Base-by-base conservation (phyloP, 805 yeast species). In the Saccharomycopsis microspora region DNA sequence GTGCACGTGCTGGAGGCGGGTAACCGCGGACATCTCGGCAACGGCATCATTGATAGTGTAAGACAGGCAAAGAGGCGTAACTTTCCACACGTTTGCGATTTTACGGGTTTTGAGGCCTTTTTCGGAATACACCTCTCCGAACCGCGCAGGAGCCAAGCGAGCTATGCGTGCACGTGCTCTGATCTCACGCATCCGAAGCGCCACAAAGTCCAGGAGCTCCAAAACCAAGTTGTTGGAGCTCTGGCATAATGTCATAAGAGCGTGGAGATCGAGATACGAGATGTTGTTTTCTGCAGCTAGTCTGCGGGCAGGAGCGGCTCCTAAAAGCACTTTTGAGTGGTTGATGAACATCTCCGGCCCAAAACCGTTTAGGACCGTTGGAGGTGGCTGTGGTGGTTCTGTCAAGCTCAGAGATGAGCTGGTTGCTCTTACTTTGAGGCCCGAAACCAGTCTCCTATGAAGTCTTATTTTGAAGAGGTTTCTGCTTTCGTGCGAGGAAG, bases 1-100 rank as follows among this genome's bases (percentile, higher is more conserved):
- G 28, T 63, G 65, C 29, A 65, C 53, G 3, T 61, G 46, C 48
- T 66, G 64, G 61, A 74, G 55, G 27, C 64, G 59, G 55, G 64
- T 59, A 5, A 74, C 68, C 31, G 74, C 68, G 28, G 64, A 61
- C 45, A 75, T 57, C 56, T 76, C 80, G 53, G 72, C 76, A 35
- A 69, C 60, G 5, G 71, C 60, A 51, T 73, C 71, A 19, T 61
- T 57, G 5, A 70, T 57, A 2, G 67, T 59, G 11, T 71, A 62
- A 55, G 55, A 34, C 60, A 6, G 11, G 19, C 32, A 3, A 62
- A 77, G 75, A 6, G 82, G 80, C 45, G 75, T 67, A 11, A 77
- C 58, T 52, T 76, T 76, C 61, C 70, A 66, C 34, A 74, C 70
- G 42, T 60, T 60, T 9, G 11, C 35, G 27, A 47, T 42, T 5